phyloP scores from a whole-genome alignment of 2,329 filamentous ascomycete genomes.

The Botryotinia narcissicola region DNA sequence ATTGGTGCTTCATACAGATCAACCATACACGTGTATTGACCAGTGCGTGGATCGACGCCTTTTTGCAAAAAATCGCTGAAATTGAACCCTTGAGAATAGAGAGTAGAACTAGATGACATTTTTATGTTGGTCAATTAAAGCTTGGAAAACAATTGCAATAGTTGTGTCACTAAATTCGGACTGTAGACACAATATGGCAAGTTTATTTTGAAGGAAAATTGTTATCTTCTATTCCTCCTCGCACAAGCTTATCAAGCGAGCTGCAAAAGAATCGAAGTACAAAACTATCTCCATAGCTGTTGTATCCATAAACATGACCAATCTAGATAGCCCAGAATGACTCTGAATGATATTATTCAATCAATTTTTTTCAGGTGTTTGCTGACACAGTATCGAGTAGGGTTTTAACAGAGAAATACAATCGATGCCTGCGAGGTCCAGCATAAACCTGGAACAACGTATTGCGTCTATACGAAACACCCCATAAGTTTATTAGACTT shows the following conservation, averaged over 20 bases:
- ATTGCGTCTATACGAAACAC: neutral
- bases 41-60: slow-evolving; percentile 13
- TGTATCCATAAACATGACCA: neutral
- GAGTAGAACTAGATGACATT: neutral
- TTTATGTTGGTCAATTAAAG: neutral
- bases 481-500: neutral
- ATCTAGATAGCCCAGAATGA: neutral
- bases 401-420: neutral
- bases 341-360: neutral
- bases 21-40: slow-evolving; percentile 15
- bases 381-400: neutral
- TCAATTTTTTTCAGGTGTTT: too few relatives aligned
- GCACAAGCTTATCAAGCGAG: too few relatives aligned
- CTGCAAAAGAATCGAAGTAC: neutral
- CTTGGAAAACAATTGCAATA: neutral
- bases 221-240: neutral
- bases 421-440: neutral
- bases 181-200: neutral
- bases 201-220: neutral
- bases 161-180: neutral
- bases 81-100: slow-evolving; percentile 19
- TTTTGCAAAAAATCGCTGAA: slow-evolving; percentile 12
- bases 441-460: neutral
- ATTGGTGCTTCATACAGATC: slow-evolving; percentile 11
- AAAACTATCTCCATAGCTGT: too few relatives aligned